Base-by-base conservation (phyloP, 2,329 filamentous ascomycete genomes). In the Fusarium humuli region DNA sequence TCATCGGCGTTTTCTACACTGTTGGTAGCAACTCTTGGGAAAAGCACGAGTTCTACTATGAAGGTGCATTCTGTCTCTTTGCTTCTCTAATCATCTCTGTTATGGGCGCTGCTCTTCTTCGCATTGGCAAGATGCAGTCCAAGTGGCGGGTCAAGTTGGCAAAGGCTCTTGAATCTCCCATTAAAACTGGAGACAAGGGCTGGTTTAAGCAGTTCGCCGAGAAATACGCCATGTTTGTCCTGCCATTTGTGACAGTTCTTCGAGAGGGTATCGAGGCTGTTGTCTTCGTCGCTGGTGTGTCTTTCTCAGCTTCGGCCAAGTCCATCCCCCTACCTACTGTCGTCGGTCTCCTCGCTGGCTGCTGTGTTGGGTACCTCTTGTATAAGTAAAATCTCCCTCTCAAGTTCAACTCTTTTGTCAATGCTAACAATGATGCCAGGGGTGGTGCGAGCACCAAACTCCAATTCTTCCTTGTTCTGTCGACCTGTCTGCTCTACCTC, bases 141-240 rank as follows among this genome's bases (percentile, higher is more conserved):
- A 96, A 96, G 81, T 97, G 94, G 94, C 88, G 90, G n/a, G 83
- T 91, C 74, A 96, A 96, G 87, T 88, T 97, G 25, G 88, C 90
- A 20, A 88, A 87, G 73, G 88, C 92, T 4, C 81, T 96, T 30
- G 88, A 92, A 71, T 77, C 76, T 2, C 82, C 85, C 13, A 68
- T 83, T 62, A 78, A 78, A 42, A 83, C 86, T 16, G 81, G 81
- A 30, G 76, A 79, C 18, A 77, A 77, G 5, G 77, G 76, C 25
- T 82, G 83, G 75, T 53, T 94, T 67, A 91, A 91, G 80, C 81
- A 83, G 58, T 92, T 88, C 81, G 80, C 85, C 22, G 91, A 94
- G 79, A 94, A 92, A 79, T 96, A 97, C 77, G 89, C 90, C 76
- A 93, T 97, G 91, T 96, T 97, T 78, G 80, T 93, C 47, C 83